phyloP scores from a whole-genome alignment of 2,329 filamentous ascomycete species.

The Cladobotryum protrusum region DNA sequence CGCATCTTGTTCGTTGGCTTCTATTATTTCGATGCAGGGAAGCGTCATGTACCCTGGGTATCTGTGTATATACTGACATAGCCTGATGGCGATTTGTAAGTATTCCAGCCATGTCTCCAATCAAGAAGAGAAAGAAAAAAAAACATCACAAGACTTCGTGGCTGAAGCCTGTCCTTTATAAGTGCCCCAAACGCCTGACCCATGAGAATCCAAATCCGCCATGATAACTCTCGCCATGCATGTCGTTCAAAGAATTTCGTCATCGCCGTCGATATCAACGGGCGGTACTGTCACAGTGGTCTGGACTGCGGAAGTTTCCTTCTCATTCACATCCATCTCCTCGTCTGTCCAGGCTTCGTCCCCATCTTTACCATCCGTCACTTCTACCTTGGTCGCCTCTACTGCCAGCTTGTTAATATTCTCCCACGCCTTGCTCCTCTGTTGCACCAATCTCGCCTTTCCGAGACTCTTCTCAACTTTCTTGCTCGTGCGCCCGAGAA shows the following conservation, averaged over 20 bases:
- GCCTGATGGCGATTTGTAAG: conserved; percentile 16
- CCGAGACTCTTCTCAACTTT: conserved; percentile 52
- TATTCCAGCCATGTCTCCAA: neutral
- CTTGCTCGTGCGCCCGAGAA: conserved; percentile 51
- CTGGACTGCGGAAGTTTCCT: neutral
- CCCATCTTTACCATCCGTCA: conserved; percentile 14
- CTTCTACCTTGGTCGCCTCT: conserved; percentile 17
- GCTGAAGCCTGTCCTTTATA: too few relatives aligned
- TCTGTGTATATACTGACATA: conserved; percentile 13
- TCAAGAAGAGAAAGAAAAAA: neutral
- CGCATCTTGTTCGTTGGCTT: too few relatives aligned
- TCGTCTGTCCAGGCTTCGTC: conserved; percentile 27
- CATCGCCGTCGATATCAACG: conserved; percentile 22
- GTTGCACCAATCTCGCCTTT: conserved; percentile 40
- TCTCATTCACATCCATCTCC: conserved; percentile 26
- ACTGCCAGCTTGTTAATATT: conserved; percentile 44
- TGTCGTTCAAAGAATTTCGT: conserved; percentile 26
- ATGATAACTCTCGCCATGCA: conserved; percentile 2
- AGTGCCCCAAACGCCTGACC: conserved; percentile 1
- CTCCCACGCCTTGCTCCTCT: conserved; percentile 51
- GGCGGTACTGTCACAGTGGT: conserved; percentile 8
- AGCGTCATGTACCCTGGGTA: neutral
- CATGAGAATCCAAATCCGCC: too few relatives aligned
- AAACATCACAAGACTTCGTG: too few relatives aligned
- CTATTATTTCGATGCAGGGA: too few relatives aligned